Conservation (phyloP, 164 flowering plant genomes). For the Malania oleifera region DNA sequence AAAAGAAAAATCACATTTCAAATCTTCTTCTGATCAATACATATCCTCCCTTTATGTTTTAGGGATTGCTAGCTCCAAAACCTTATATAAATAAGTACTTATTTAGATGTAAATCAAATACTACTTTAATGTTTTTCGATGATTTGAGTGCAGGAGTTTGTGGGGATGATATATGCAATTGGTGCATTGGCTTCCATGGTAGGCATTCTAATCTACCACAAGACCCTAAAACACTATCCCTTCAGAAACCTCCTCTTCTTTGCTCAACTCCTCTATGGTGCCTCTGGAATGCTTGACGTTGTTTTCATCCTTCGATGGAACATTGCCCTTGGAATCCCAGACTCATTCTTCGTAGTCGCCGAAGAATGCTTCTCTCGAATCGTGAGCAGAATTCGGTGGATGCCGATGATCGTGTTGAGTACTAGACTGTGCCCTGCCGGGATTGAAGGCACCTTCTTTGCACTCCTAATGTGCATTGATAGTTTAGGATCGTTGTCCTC, state of each 20-base stretch:
- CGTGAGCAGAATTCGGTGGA: conserved; percentile 52
- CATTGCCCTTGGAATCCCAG: conserved; percentile 53
- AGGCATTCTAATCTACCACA: conserved; percentile 67
- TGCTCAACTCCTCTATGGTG: conserved; percentile 52
- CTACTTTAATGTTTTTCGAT: neutral
- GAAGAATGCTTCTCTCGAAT: conserved; percentile 48
- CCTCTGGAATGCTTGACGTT: conserved; percentile 63
- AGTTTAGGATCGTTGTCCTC: conserved; percentile 52
- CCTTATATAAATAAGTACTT: too few relatives aligned
- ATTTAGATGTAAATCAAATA: too few relatives aligned
- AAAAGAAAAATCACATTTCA: too few relatives aligned
- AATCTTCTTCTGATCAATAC: too few relatives aligned
- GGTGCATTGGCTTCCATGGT: conserved; percentile 66
- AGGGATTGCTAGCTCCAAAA: too few relatives aligned
- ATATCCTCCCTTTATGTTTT: too few relatives aligned
- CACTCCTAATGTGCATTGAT: conserved; percentile 72
- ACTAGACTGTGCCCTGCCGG: conserved; percentile 65
- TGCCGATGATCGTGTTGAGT: conserved; percentile 68
- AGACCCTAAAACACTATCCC: conserved; percentile 45
- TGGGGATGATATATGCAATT: conserved; percentile 64
- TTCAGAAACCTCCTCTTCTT: conserved; percentile 51
- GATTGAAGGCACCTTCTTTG: conserved; percentile 78
- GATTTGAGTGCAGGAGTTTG: conserved; percentile 47
- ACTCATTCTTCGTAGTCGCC: conserved; percentile 47
- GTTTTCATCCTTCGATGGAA: conserved; percentile 62